These are phyloP conservation scores for Neurospora sp. DNA, from an alignment of 495 filamentous ascomycete genomes.

Conservation along the genomic window DNA sequence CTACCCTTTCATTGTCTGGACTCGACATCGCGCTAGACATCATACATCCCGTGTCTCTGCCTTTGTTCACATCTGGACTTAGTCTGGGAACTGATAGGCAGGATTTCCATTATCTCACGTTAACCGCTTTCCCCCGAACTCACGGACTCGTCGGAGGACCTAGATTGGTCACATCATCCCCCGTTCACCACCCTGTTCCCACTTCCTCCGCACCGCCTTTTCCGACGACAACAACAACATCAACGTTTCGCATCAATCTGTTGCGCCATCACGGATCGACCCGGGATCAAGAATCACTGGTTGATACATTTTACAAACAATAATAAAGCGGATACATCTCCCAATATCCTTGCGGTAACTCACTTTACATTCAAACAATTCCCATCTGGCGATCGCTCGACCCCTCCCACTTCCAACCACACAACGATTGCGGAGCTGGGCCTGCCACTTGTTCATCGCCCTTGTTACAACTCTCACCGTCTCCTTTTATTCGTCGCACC, in stretches of 20 bases:
- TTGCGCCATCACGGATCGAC: background rate
- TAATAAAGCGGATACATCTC: background rate
- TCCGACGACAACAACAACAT: background rate
- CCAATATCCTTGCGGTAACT: background rate
- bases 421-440: background rate
- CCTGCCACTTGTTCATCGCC: background rate
- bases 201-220: background rate
- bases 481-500: background rate
- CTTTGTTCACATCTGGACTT: background rate
- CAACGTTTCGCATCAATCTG: background rate
- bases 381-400: background rate
- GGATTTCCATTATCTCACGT: background rate
- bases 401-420: background rate
- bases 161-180: background rate
- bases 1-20: background rate
- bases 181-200: background rate
- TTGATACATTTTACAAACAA: background rate
- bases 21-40: background rate
- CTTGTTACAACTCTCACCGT: background rate
- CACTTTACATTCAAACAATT: background rate
- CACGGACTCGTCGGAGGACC: background rate
- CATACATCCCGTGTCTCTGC: background rate
- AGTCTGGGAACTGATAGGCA: background rate
- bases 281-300: background rate
- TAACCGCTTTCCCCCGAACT: background rate